Conservation (phyloP, 768 basidiomycete species). For the Mycena albidolilacea region DNA sequence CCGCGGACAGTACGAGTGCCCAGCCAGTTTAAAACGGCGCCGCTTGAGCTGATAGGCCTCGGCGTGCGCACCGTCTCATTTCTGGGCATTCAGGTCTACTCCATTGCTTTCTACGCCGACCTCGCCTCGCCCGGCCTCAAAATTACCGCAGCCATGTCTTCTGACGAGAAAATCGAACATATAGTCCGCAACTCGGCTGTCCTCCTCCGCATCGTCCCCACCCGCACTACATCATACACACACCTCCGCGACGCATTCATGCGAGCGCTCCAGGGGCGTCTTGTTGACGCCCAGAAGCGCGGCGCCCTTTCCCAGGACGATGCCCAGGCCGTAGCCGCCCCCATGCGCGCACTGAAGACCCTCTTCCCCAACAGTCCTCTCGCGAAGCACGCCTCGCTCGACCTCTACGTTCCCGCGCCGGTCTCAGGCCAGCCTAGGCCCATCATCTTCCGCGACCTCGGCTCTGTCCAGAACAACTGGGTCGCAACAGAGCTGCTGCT, state of each 20-base stretch:
- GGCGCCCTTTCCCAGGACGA: slow-evolving; percentile 72
- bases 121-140: slow-evolving; percentile 74
- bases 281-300: slow-evolving; percentile 65
- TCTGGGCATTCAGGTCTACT: slow-evolving; percentile 90
- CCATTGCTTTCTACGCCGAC: slow-evolving; percentile 92
- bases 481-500: slow-evolving; percentile 80
- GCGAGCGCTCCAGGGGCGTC: slow-evolving; percentile 76
- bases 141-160: slow-evolving; percentile 64
- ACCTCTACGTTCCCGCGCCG: slow-evolving; percentile 77
- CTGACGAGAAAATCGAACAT: slow-evolving; percentile 80
- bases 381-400: slow-evolving; percentile 76
- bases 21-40: slow-evolving; percentile 72
- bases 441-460: slow-evolving; percentile 80
- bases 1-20: slow-evolving; percentile 76
- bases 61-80: slow-evolving; percentile 94
- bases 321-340: slow-evolving; percentile 69
- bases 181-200: slow-evolving; percentile 80
- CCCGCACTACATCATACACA: slow-evolving; percentile 80
- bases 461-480: slow-evolving; percentile 81
- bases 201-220: slow-evolving; percentile 85
- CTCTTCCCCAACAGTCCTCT: slow-evolving; percentile 82
- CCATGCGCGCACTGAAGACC: slow-evolving; percentile 80
- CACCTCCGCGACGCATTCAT: slow-evolving; percentile 90
- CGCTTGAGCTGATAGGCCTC: slow-evolving; percentile 82
- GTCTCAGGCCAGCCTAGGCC: slow-evolving; percentile 64